Base-by-base conservation (phyloP, 1,139 yeast species). In the Debaryomyces coudertii region DNA sequence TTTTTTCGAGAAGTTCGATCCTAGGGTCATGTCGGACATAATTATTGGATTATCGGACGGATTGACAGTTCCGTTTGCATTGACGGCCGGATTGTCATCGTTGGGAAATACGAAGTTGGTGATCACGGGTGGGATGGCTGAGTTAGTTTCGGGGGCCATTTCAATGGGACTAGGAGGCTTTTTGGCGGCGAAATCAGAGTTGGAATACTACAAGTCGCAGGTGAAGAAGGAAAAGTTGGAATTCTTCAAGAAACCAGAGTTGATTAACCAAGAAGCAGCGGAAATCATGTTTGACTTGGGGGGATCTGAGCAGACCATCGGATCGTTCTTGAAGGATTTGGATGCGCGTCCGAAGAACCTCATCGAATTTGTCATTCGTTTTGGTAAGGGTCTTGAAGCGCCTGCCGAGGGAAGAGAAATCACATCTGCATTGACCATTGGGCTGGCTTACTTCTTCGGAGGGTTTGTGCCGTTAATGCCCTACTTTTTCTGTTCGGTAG, bases 111-210 rank as follows among this genome's bases (percentile, higher is more conserved):
- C 90, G 12, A 82, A 77, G 60, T 72, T 87, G 58, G 95, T 87
- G 33, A 85, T 87, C 45, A 85, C 93, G 18, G 95, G 93, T 74
- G 95, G 93, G 33, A 80, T 87, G 80, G 93, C 93, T 3, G 95
- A 87, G 65, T 73, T 87, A 58, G 88, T 87, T 4, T 83, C 90
- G 4, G 95, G 95, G 36, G 89, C 93, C 37, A 86, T 87, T 36
- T 85, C 92, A 20, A 87, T 87, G 95, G 95, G 95, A 3, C 77
- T 87, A 48, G 95, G 95, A 49, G 95, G 95, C 14, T 87, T 77
- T 61, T 71, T 87, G 52, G 95, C 93, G 35, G 93, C 93, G 28
- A 83, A 83, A 59, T 81, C 87, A n/a, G 95, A 87, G 66, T 68
- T 77, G 23, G 92, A 87, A 61, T 87, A 83, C 63, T 85, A 85